phyloP scores from a whole-genome alignment of 108 stramenopile genomes.

The Aurantiochytrium sp. region DNA sequence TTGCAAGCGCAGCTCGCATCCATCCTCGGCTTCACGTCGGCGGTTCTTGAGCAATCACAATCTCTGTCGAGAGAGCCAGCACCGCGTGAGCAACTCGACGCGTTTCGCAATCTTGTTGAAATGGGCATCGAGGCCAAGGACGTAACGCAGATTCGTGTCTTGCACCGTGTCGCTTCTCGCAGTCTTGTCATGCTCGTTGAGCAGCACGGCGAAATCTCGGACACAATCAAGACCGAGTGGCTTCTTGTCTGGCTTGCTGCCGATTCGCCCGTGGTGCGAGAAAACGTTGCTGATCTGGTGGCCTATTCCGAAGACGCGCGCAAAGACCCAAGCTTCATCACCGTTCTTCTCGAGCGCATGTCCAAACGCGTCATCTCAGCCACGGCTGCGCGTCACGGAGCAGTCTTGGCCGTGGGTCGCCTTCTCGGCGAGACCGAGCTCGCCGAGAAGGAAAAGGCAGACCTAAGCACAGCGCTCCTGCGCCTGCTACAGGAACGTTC shows the following conservation, averaged over 20 bases:
- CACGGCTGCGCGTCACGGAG: not conserved
- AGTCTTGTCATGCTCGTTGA: not conserved
- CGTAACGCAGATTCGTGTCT: not conserved
- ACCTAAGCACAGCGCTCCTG: not conserved
- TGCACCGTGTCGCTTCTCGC: not conserved
- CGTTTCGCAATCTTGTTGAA: not conserved
- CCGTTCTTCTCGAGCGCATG: not conserved
- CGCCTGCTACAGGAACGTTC: not conserved
- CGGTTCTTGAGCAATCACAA: not conserved
- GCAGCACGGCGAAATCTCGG: not conserved
- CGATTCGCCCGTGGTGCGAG: not conserved
- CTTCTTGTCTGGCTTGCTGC: not conserved
- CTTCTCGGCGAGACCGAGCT: not conserved
- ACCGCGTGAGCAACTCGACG: not conserved
- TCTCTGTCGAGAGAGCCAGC: not conserved
- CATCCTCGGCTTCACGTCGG: not conserved
- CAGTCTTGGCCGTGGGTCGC: not conserved
- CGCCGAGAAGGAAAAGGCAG: too few relatives aligned
- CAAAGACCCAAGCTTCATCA: not conserved
- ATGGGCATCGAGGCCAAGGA: not conserved
- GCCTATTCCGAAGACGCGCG: not conserved
- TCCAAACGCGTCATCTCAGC: not conserved
- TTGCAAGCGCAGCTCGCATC: not conserved
- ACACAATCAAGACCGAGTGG: not conserved
- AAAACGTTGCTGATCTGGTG: not conserved